These are phyloP conservation scores for Sporothrix mexicana DNA, from an alignment of 2,329 filamentous ascomycete species.

Conservation along the genomic window DNA sequence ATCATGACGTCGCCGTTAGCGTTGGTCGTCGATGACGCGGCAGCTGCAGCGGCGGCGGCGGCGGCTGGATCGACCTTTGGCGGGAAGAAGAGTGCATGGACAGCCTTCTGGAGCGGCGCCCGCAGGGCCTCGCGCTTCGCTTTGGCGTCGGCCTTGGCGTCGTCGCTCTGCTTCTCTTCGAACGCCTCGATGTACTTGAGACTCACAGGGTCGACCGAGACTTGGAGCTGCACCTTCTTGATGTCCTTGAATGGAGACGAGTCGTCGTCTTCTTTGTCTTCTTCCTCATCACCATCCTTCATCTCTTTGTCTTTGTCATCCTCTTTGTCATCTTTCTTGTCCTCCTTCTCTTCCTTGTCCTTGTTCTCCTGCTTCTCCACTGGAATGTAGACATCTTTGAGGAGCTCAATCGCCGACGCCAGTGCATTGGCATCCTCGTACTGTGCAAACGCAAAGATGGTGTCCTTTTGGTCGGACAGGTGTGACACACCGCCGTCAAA, in stretches of 20 bases:
- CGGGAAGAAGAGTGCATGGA: constrained; percentile 77
- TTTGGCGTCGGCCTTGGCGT: constrained; percentile 67
- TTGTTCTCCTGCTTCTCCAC: constrained; percentile 71
- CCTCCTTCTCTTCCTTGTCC: constrained; percentile 47
- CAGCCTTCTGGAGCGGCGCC: constrained; percentile 67
- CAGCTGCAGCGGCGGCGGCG: constrained; percentile 42
- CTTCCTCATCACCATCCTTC: constrained; percentile 42
- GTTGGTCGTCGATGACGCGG: constrained; percentile 43
- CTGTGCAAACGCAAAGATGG: constrained; percentile 93
- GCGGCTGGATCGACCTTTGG: constrained; percentile 51
- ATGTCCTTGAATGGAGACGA: constrained; percentile 59
- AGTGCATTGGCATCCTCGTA: constrained; percentile 92
- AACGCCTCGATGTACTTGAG: constrained; percentile 85
- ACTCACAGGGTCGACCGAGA: constrained; percentile 82
- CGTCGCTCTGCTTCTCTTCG: constrained; percentile 69
- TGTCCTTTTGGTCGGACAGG: constrained; percentile 72
- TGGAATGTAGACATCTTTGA: constrained; percentile 82
- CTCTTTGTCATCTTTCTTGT: constrained; percentile 24
- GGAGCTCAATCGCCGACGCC: constrained; percentile 80
- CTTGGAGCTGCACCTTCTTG: constrained; percentile 72
- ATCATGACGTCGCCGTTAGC: constrained; percentile 71
- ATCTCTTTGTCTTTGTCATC: constrained; percentile 43
- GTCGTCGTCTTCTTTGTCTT: constrained; percentile 47
- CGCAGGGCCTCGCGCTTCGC: constrained; percentile 73
- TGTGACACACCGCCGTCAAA: constrained; percentile 77